Conservation (phyloP, 345 rosid species). For the Odontarrhena argentea region DNA sequence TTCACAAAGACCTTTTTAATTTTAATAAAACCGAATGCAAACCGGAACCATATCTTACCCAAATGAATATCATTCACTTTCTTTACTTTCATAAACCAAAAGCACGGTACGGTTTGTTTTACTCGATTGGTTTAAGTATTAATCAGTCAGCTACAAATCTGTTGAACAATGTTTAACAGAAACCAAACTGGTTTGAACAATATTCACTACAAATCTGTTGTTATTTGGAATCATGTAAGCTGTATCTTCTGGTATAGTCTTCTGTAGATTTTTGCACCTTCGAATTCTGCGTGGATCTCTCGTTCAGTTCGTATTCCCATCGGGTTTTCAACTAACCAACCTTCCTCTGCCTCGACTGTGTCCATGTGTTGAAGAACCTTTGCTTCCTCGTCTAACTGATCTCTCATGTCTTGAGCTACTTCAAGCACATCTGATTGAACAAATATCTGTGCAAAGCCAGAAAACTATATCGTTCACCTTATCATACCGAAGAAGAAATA, state of each 20-base stretch:
- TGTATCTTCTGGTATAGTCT: slow-evolving; percentile 66
- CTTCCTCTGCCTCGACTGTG: slow-evolving; percentile 53
- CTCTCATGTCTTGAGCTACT: slow-evolving; percentile 84
- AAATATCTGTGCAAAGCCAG: slow-evolving; percentile 54
- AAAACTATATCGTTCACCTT: neutral
- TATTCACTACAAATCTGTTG: neutral
- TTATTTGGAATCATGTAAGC: neutral
- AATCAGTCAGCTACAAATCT: neutral
- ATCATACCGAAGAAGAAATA: neutral
- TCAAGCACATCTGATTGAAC: slow-evolving; percentile 89
- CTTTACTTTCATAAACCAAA: neutral
- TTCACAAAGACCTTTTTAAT: no score
- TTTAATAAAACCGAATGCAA: no score
- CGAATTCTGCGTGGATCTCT: slow-evolving; percentile 83
- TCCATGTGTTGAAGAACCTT: slow-evolving; percentile 52
- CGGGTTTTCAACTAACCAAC: slow-evolving; percentile 76
- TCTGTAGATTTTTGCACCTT: slow-evolving; percentile 76
- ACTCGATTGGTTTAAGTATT: neutral
- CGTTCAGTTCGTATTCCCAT: slow-evolving; percentile 89
- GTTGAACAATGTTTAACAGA: neutral
- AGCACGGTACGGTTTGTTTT: slow-evolving; percentile 18
- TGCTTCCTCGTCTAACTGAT: slow-evolving; percentile 62
- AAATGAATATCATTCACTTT: no score
- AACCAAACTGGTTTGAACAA: slow-evolving; percentile 1
- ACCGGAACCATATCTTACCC: no score